Evolutionary conservation across 2,329 filamentous ascomycete genomes (phyloP).

Genomic region (Phyllosticta citrichinensis): DNA sequence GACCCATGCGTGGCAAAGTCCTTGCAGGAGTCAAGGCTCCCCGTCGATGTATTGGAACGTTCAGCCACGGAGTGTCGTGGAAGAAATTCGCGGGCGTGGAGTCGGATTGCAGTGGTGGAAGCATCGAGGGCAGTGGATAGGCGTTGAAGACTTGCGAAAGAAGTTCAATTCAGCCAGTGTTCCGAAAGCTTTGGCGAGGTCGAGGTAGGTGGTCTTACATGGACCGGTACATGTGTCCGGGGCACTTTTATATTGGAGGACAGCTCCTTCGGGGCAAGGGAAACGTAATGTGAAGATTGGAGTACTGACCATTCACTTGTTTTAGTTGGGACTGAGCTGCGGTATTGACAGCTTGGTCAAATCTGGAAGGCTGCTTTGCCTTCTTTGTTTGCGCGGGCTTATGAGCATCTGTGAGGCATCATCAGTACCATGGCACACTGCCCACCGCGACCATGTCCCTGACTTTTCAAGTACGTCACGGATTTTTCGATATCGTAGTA

Average conservation of each 20-base stretch:
- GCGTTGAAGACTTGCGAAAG: neutral
- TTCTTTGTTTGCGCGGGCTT: slow-evolving; percentile 25
- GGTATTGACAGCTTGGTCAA: slow-evolving; percentile 34
- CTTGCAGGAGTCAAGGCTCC: slow-evolving; percentile 54
- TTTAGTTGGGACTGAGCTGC: slow-evolving; percentile 31
- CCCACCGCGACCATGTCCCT: neutral
- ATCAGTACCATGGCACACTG: neutral
- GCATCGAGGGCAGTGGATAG: slow-evolving; percentile 7
- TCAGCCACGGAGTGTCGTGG: slow-evolving; percentile 74
- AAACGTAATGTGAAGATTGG: slow-evolving; percentile 7
- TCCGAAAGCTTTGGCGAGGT: neutral
- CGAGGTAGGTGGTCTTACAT: slow-evolving; percentile 5
- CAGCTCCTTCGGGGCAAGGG: slow-evolving; percentile 7
- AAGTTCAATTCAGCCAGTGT: neutral
- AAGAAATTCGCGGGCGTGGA: slow-evolving; percentile 55
- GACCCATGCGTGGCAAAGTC: slow-evolving; percentile 49
- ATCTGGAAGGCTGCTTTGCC: slow-evolving; percentile 32
- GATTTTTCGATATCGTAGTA: slow-evolving; percentile 88
- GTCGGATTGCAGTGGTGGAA: slow-evolving; percentile 14
- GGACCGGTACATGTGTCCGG: neutral
- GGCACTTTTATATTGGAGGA: slow-evolving; percentile 13
- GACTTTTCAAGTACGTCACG: slow-evolving; percentile 67
- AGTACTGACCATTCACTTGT: slow-evolving; percentile 37
- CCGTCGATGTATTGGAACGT: slow-evolving; percentile 55
- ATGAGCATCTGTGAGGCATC: slow-evolving; percentile 17